Conservation (phyloP, 768 basidiomycete genomes). For the Saitozyma podzolica region DNA sequence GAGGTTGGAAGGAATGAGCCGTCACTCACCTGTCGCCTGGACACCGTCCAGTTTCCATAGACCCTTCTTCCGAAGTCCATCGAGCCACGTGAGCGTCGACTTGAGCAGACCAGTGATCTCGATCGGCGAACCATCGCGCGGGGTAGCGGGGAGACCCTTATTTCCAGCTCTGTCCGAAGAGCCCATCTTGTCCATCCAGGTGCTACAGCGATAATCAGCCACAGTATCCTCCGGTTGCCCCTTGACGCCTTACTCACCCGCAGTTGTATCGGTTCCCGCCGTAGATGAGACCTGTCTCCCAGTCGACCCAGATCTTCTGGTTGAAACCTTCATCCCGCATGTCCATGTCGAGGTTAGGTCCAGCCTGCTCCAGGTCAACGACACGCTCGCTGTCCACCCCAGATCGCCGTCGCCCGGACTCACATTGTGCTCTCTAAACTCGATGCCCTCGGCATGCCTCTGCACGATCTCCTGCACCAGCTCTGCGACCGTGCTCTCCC, state of each 20-base stretch:
- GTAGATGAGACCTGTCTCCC: slow-evolving; percentile 84
- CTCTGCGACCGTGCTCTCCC: slow-evolving; percentile 83
- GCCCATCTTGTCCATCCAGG: slow-evolving; percentile 83
- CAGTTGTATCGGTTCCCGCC: slow-evolving; percentile 70
- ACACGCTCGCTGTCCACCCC: background rate
- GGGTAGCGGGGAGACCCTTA: slow-evolving; percentile 93
- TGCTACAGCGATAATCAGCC: slow-evolving; percentile 28
- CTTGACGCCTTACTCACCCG: slow-evolving; percentile 30
- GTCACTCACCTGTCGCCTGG: slow-evolving; percentile 66
- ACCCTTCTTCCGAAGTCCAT: slow-evolving; percentile 63
- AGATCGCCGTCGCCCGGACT: slow-evolving; percentile 4
- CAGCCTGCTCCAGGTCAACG: slow-evolving; percentile 58
- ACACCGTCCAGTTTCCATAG: slow-evolving; percentile 91
- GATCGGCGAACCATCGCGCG: slow-evolving; percentile 90
- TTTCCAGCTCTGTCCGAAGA: slow-evolving; percentile 87
- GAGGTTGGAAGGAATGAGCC: background rate
- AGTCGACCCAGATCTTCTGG: slow-evolving; percentile 91
- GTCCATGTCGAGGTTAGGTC: slow-evolving; percentile 93
- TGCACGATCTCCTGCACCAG: slow-evolving; percentile 95
- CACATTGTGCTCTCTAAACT: slow-evolving; percentile 86
- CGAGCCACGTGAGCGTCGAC: slow-evolving; percentile 89
- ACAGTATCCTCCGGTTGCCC: background rate
- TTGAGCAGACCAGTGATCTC: slow-evolving; percentile 93
- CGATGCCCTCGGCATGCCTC: slow-evolving; percentile 86
- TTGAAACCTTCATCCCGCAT: slow-evolving; percentile 92